Base-by-base conservation (phyloP, 2,329 filamentous ascomycete genomes). In the Byssochlamys sp. region DNA sequence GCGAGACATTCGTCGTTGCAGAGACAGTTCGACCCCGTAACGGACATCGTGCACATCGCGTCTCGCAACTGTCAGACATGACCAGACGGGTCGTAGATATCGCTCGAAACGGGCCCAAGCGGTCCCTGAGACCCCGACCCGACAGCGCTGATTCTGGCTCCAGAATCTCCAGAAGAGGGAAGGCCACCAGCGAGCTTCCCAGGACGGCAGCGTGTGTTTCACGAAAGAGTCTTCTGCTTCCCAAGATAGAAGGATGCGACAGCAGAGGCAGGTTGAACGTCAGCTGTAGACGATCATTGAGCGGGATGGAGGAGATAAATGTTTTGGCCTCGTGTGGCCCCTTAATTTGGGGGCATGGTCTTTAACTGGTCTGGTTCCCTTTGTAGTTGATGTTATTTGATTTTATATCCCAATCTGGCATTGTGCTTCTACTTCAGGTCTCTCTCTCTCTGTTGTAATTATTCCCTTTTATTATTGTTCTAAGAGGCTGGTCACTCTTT, bases 401-500 rank as follows among this genome's bases (percentile, higher is more conserved):
- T 39, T 39, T 12, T 12, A n/a, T 39, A 48, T 52, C 39, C 12
- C 31, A 31, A 14, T 31, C 56, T 28, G 10, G 14, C 11, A n/a
- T 25, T 50, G 12, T 53, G 26, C 25, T 53, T 52, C 25, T 51
- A 27, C 27, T 11, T 33, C 35, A 25, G n/a, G 29, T 55, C 53
- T 39, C 14, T 39, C 53, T 39, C 14, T 39, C 51, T 26, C 9
- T n/a, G 28, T 50, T 33, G 9, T 26, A 19, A 19, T 19, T 19
- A 50, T 49, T 52, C 24, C 25, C 45, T 51, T 35, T 19, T 19
- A 19, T 19, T 25, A 25, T 58, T 50, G 12, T 57, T 48, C 35
- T 6, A 27, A 57, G 55, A 50, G 55, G 55, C 55, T 57, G 55
- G 55, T 48, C 55, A 50, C 55, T 57, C 55, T 24, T 56, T 55